Conservation (phyloP, 2,329 filamentous ascomycete genomes). For the Clarireedia monteithiana region DNA sequence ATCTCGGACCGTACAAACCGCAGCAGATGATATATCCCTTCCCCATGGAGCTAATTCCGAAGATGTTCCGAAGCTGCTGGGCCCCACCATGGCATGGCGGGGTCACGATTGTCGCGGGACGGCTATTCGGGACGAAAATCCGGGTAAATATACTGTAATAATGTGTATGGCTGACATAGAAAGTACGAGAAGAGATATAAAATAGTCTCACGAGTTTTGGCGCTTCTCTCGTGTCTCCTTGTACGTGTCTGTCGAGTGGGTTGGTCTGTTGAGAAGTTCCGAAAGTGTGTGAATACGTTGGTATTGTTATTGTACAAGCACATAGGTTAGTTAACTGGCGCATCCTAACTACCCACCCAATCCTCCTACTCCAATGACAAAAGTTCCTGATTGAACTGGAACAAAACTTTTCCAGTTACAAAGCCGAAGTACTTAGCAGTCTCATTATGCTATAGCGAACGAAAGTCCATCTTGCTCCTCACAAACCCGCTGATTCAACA, state of each 20-base stretch:
- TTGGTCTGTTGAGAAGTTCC: neutral
- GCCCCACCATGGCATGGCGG: slow-evolving; percentile 13
- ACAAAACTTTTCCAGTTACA: neutral
- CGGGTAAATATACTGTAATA: neutral
- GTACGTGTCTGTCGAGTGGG: neutral
- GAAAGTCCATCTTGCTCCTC: neutral
- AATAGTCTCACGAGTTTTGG: slow-evolving; percentile 5
- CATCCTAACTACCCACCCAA: neutral
- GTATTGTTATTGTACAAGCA: neutral
- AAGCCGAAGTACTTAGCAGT: neutral
- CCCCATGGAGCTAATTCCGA: slow-evolving; percentile 10
- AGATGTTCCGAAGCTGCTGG: slow-evolving; percentile 10
- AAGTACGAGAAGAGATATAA: no score
- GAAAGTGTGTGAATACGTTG: neutral
- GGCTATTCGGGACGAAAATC: slow-evolving; percentile 3
- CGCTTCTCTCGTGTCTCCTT: neutral
- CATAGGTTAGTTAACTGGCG: neutral
- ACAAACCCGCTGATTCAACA: neutral
- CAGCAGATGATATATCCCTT: slow-evolving; percentile 9
- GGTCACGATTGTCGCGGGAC: neutral
- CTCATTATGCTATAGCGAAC: neutral
- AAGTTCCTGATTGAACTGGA: neutral
- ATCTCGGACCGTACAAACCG: slow-evolving; percentile 22
- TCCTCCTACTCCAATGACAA: neutral
- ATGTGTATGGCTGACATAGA: neutral